Percentiles rank a stretch among this genome's conserved stretches.
Evolutionary conservation across 768 basidiomycete genomes (phyloP).

Genomic region (Boletus vermiculosoides): DNA sequence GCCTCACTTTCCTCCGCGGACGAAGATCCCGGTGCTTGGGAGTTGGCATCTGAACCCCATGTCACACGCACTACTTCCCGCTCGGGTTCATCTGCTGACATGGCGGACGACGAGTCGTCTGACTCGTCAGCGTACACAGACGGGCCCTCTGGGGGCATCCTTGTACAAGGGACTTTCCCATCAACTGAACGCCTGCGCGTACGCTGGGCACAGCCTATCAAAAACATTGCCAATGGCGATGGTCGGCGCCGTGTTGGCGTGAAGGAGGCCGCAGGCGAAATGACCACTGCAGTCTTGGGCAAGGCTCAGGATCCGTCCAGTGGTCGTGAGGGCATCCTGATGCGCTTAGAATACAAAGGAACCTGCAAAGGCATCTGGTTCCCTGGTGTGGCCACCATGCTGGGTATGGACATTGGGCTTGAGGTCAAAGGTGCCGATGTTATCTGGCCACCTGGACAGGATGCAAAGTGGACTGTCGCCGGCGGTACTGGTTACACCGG

Average conservation of each 20-base stretch:
- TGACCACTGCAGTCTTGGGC: slow-evolving; percentile 59
- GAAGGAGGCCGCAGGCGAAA: slow-evolving; percentile 63
- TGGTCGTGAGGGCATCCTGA: slow-evolving; percentile 51
- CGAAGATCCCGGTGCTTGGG: slow-evolving; percentile 68
- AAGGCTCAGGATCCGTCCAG: slow-evolving; percentile 39
- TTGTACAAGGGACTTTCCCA: slow-evolving; percentile 76
- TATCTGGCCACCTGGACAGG: slow-evolving; percentile 55
- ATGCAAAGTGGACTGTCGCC: slow-evolving; percentile 56
- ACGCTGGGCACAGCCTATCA: slow-evolving; percentile 72
- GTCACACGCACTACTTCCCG: slow-evolving; percentile 60
- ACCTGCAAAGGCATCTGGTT: slow-evolving; percentile 79
- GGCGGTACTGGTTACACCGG: slow-evolving; percentile 73
- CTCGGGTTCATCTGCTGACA: slow-evolving; percentile 60
- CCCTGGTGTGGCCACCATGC: slow-evolving; percentile 76
- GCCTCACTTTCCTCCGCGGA: slow-evolving; percentile 77
- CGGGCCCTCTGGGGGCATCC: slow-evolving; percentile 56
- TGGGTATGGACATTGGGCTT: slow-evolving; percentile 74
- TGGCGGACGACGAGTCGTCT: slow-evolving; percentile 81
- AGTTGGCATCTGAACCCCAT: slow-evolving; percentile 72
- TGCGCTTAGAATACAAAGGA: slow-evolving; percentile 69
- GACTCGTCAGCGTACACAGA: slow-evolving; percentile 58
- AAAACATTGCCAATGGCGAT: slow-evolving; percentile 45
- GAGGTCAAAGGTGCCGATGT: slow-evolving; percentile 69
- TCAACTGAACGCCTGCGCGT: slow-evolving; percentile 73
- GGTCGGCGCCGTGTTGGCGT: slow-evolving; percentile 69